These are phyloP conservation scores for Hsuehochloa calcarea DNA, from an alignment of 176 grass and related monocot species.

Conservation along the genomic window DNA sequence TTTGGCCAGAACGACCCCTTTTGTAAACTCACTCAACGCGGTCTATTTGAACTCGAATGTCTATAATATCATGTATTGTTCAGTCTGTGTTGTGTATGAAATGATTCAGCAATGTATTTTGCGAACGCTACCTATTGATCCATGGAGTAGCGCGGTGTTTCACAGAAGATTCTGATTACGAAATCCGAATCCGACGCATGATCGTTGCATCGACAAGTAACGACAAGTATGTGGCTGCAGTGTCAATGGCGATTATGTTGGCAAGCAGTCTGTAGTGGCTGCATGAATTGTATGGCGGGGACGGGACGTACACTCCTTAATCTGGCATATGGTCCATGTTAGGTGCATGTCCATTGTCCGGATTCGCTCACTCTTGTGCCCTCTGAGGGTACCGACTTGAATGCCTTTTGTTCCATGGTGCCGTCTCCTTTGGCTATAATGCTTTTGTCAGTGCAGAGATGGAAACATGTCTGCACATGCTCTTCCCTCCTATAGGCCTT, in stretches of 20 bases:
- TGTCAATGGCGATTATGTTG: constrained; percentile 1
- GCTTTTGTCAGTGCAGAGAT: neutral
- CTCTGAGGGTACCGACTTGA: neutral
- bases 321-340: neutral
- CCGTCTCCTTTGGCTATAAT: neutral
- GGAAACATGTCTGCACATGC: neutral
- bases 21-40: no score
- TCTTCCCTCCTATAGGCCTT: neutral
- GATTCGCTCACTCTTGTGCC: neutral
- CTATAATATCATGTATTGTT: no score
- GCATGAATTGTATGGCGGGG: neutral
- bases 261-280: neutral
- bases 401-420: neutral
- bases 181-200: no score
- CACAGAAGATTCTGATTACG: no score
- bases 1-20: no score
- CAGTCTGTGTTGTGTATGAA: no score
- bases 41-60: no score
- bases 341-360: constrained; percentile 3
- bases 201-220: neutral
- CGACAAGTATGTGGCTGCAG: constrained; percentile 4
- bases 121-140: no score
- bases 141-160: no score
- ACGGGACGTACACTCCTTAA: neutral
- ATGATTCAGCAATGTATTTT: no score